Evolutionary conservation across 2,329 filamentous ascomycete genomes (phyloP), one percentile per base, ranked within the genome.

Genomic region (Lachnellula suecica): DNA sequence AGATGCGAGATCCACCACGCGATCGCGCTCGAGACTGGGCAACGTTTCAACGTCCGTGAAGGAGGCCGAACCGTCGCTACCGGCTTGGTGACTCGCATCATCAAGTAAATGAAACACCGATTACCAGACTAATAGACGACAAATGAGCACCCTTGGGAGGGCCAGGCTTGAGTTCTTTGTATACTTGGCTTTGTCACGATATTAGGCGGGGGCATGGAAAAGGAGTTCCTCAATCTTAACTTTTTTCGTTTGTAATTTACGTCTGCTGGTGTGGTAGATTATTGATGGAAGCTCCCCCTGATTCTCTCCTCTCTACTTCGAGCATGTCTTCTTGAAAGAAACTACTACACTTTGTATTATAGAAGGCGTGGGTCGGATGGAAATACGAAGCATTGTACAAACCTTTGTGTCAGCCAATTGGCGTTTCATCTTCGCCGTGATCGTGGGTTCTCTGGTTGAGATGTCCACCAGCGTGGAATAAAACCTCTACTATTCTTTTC

Each of bases 1-100:
- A 78, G 94, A 60, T 88, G 91, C 71, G 84, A 87, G 66, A 85
- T 96, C 69, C 84, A 91, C 74, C 79, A 88, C 74, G 90, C 93
- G 59, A 83, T 95, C 67, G 93, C 93, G 54, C 76, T 97, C 59
- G 94, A 99, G 78, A 77, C 83, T 58, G 93, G 94, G 65, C 91
- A 97, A 79, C 89, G 94, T 67, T 94, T 99, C 84, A 99, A 97
- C 81, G 85, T 99, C 70, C 90, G 94, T 75, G 94, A 99, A 80
- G 94, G 94, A 78, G 92, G 93, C 66, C 85, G 90, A 65, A 94
- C 89, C 55, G 88, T 94, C 53, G 89, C 89, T 64, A 94, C 89
- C 65, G 89, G 89, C 72, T 78, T 94, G 64, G 80, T 91, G 65
- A 94, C 89, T 61, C 85, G 86, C 66, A 85, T 94, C 68, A 56